A percentile compares a stretch with the other conserved stretches of the same genome.
phyloP scores from a whole-genome alignment of 441 rosid genomes.

The Bruguiera hainesii region DNA sequence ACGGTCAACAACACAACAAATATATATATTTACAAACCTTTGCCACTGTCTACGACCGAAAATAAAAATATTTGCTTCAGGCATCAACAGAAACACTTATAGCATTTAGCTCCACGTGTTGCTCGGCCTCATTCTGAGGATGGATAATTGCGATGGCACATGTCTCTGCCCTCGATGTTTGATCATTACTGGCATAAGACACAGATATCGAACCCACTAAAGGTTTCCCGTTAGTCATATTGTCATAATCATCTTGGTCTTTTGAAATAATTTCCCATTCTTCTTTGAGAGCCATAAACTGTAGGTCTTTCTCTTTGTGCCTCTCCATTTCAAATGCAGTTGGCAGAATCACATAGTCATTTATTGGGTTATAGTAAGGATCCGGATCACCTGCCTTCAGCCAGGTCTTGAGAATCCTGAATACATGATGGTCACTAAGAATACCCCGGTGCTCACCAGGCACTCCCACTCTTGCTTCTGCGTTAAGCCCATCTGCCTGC shows the following conservation, averaged over 20 bases:
- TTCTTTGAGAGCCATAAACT: conserved; percentile 74
- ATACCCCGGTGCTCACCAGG: conserved; percentile 94
- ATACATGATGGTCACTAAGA: conserved; percentile 80
- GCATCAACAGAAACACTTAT: conserved; percentile 65
- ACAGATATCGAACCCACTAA: conserved; percentile 49
- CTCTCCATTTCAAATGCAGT: conserved; percentile 59
- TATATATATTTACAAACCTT: not conserved
- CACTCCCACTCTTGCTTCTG: conserved; percentile 91
- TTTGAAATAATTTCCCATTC: conserved; percentile 77
- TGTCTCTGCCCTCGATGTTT: conserved; percentile 46
- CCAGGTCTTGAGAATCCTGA: conserved; percentile 85
- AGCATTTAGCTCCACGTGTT: conserved; percentile 64
- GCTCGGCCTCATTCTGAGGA: conserved; percentile 59
- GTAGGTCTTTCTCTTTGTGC: conserved; percentile 61
- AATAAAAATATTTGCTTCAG: conserved; percentile 12
- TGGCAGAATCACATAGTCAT: conserved; percentile 84
- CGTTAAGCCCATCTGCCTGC: conserved; percentile 90
- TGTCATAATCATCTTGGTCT: conserved; percentile 24
- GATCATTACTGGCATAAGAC: conserved; percentile 34
- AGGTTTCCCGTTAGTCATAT: conserved; percentile 22
- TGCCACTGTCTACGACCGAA: not conserved
- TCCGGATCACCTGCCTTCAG: conserved; percentile 74
- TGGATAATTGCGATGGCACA: conserved; percentile 53
- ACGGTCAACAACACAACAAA: no score
- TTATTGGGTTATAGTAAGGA: conserved; percentile 83